These are phyloP conservation scores for Berberis vulgaris DNA, from an alignment of 164 flowering plant genomes.

Conservation along the genomic window DNA sequence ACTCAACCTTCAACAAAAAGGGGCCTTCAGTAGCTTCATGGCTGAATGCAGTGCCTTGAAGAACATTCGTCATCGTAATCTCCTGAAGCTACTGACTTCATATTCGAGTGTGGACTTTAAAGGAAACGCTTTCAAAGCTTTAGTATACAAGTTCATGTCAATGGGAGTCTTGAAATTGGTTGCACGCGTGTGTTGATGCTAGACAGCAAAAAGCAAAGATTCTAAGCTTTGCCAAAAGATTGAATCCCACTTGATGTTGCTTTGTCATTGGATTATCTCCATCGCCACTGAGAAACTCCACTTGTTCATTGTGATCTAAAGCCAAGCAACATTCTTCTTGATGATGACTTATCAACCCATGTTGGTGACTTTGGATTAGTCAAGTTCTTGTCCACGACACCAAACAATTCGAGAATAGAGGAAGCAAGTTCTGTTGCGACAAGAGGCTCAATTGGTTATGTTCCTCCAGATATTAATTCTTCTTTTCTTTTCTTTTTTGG, in stretches of 20 bases:
- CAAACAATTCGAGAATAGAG: not conserved
- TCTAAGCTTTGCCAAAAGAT: not conserved
- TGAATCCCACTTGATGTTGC: not conserved
- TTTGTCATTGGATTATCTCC: slow-evolving; percentile 4
- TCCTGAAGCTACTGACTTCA: not conserved
- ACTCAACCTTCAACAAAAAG: not conserved
- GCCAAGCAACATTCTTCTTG: slow-evolving; percentile 5
- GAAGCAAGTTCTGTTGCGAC: not conserved
- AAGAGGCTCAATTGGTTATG: slow-evolving; percentile 15
- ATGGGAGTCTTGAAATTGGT: slow-evolving; percentile 5
- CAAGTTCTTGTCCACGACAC: not conserved
- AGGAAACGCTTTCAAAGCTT: slow-evolving; percentile 4
- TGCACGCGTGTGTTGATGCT: not conserved
- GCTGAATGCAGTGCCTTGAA: slow-evolving; percentile 8
- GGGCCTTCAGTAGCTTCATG: slow-evolving; percentile 7
- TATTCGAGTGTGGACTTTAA: slow-evolving; percentile 5
- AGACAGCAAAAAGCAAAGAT: not conserved
- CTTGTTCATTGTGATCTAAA: slow-evolving; percentile 6
- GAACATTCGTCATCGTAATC: not conserved
- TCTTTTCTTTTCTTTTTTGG: not conserved
- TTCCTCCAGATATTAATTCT: slow-evolving; percentile 17
- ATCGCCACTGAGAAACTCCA: not conserved
- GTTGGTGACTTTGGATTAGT: slow-evolving; percentile 1
- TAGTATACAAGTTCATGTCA: slow-evolving; percentile 3
- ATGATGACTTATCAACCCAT: not conserved